Percentiles rank a stretch among this genome's conserved stretches.
Evolutionary conservation across 2,329 filamentous ascomycete species (phyloP).

Genomic region (Arthrobotrys iridis): DNA sequence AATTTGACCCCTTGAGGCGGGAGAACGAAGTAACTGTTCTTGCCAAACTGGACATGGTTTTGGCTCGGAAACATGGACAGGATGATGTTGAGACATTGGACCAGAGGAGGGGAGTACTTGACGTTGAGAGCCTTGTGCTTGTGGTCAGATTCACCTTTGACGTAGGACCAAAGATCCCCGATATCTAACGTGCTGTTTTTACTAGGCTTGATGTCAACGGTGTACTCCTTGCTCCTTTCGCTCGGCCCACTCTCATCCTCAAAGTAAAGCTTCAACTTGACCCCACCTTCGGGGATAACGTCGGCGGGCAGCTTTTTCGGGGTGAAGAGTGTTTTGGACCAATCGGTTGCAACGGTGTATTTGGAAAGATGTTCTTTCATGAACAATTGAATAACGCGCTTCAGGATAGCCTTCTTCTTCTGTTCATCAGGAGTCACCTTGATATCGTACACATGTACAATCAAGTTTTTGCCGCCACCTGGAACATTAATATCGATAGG

Average conservation of each 20-base stretch:
- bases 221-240: slow-evolving; percentile 56
- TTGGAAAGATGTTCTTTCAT: slow-evolving; percentile 30
- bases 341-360: slow-evolving; percentile 56
- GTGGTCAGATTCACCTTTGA: slow-evolving; percentile 55
- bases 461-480: slow-evolving; percentile 27
- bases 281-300: slow-evolving; percentile 44
- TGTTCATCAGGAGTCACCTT: slow-evolving; percentile 56
- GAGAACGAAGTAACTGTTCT: slow-evolving; percentile 59
- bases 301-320: slow-evolving; percentile 49
- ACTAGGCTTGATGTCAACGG: slow-evolving; percentile 55
- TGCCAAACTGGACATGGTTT: slow-evolving; percentile 56
- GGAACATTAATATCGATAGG: slow-evolving; percentile 54
- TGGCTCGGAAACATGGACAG: slow-evolving; percentile 56
- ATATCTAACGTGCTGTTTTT: slow-evolving; percentile 39
- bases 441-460: slow-evolving; percentile 57
- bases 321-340: slow-evolving; percentile 56
- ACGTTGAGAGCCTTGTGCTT: slow-evolving; percentile 53
- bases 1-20: slow-evolving; percentile 37
- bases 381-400: slow-evolving; percentile 54
- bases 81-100: slow-evolving; percentile 56
- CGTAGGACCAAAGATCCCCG: slow-evolving; percentile 55
- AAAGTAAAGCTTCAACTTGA: slow-evolving; percentile 56
- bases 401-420: slow-evolving; percentile 55
- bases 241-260: slow-evolving; percentile 54
- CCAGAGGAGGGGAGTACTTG: slow-evolving; percentile 55